Conservation (phyloP, 768 basidiomycete genomes). For the Sarcomyxa edulis region DNA sequence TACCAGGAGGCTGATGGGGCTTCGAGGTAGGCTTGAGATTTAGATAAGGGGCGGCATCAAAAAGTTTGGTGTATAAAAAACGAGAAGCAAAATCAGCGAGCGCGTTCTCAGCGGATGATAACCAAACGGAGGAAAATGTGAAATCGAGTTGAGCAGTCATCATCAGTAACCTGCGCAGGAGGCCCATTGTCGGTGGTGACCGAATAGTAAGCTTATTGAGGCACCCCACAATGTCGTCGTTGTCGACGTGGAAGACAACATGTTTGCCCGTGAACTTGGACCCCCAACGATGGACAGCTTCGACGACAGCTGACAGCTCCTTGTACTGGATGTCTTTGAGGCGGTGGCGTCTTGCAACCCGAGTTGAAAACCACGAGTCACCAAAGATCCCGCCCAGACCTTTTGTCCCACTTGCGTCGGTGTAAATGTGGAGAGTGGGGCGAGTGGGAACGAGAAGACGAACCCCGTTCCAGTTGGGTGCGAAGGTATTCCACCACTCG, state of each 20-base stretch:
- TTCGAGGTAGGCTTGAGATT: slow-evolving; percentile 7
- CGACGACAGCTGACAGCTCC: slow-evolving; percentile 24
- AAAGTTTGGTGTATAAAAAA: slow-evolving; percentile 18
- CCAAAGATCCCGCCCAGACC: slow-evolving; percentile 21
- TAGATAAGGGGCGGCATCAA: slow-evolving; percentile 19
- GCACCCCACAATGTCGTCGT: slow-evolving; percentile 18
- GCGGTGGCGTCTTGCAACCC: slow-evolving; percentile 16
- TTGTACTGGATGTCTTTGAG: slow-evolving; percentile 26
- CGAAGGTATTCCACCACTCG: slow-evolving; percentile 24
- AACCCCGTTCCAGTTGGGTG: slow-evolving; percentile 24
- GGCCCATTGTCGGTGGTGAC: slow-evolving; percentile 9
- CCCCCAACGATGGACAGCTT: slow-evolving; percentile 24
- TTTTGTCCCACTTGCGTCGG: slow-evolving; percentile 26
- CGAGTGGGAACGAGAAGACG: slow-evolving; percentile 10
- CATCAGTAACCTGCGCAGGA: slow-evolving; percentile 12
- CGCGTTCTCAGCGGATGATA: slow-evolving; percentile 14
- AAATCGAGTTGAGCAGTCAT: slow-evolving; percentile 15
- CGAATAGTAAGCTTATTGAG: slow-evolving; percentile 19
- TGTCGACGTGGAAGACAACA: too few relatives aligned
- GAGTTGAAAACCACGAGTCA: slow-evolving; percentile 19
- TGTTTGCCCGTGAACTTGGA: slow-evolving; percentile 16
- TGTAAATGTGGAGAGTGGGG: slow-evolving; percentile 15
- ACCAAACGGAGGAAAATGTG: slow-evolving; percentile 18
- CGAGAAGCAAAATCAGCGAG: slow-evolving; percentile 23
- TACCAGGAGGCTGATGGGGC: slow-evolving; percentile 17